phyloP scores from a whole-genome alignment of 140 eudicot species.

The Flaveria floridana region DNA sequence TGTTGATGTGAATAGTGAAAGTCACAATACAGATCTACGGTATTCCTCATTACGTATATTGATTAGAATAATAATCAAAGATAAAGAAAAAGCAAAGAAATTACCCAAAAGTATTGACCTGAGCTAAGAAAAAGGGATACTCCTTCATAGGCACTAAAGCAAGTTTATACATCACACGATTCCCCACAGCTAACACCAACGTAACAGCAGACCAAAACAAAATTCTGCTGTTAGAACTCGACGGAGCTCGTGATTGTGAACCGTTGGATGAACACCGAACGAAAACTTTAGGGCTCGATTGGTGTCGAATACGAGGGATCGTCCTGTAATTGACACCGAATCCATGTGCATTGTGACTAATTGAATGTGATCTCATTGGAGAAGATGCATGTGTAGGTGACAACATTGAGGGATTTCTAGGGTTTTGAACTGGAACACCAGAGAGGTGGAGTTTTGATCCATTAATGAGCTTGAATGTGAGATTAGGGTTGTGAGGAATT shows the following conservation, averaged over 20 bases:
- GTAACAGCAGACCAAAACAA: constrained; percentile 58
- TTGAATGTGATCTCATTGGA: neutral
- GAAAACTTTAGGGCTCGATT: constrained; percentile 15
- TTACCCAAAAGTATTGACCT: constrained; percentile 79
- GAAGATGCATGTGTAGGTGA: neutral
- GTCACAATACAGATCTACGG: too few relatives aligned
- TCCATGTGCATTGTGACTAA: constrained; percentile 22
- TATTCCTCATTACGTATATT: too few relatives aligned
- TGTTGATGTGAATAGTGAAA: too few relatives aligned
- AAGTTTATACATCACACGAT: constrained; percentile 83
- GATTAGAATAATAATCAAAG: neutral
- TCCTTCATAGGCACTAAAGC: constrained; percentile 93
- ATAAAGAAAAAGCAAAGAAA: neutral
- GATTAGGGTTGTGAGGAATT: constrained; percentile 17
- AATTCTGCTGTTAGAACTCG: constrained; percentile 36
- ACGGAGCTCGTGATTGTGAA: constrained; percentile 17
- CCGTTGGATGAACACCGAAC: constrained; percentile 10
- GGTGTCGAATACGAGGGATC: constrained; percentile 13
- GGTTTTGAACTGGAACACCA: constrained; percentile 23
- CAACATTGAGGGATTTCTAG: constrained; percentile 15
- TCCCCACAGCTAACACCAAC: constrained; percentile 56
- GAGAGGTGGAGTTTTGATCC: constrained; percentile 5
- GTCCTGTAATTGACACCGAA: constrained; percentile 28
- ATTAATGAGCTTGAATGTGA: constrained; percentile 8
- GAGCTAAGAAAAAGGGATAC: constrained; percentile 83